Conservation (phyloP, 495 filamentous ascomycete genomes). For the Hypoxylon rickii region DNA sequence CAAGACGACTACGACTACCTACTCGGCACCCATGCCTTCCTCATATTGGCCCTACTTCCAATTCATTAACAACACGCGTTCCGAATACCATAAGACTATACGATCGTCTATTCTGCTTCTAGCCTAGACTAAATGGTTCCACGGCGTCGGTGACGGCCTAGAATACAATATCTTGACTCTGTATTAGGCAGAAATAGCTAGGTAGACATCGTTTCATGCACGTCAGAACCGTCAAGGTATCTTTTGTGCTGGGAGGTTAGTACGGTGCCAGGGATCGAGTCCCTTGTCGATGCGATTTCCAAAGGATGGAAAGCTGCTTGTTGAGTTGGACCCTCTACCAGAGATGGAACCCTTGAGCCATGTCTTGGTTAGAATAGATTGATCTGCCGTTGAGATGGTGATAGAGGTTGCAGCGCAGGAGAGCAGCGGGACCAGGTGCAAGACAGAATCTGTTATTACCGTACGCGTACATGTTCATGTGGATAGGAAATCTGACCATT, state of each 20-base stretch:
- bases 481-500: constrained; percentile 19
- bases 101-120: constrained; percentile 17
- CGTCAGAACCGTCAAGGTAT: constrained; percentile 17
- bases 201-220: constrained; percentile 19
- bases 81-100: constrained; percentile 19
- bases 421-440: constrained; percentile 9
- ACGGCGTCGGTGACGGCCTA: constrained; percentile 31
- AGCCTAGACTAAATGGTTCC: constrained; percentile 32
- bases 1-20: constrained; percentile 18
- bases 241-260: constrained; percentile 1
- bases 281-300: constrained; percentile 3
- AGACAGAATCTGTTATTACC: constrained; percentile 13
- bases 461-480: constrained; percentile 26
- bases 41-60: constrained; percentile 14
- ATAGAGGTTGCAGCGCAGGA: constrained; percentile 24
- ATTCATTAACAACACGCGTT: constrained; percentile 22
- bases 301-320: constrained; percentile 3
- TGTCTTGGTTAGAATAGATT: constrained; percentile 17
- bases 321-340: constrained; percentile 9
- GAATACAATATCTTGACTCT: constrained; percentile 24
- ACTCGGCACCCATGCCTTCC: constrained; percentile 13
- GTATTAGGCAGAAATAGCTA: constrained; percentile 26
- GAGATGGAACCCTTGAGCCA: not conserved
- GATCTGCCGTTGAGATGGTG: constrained; percentile 16
- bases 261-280: constrained; percentile 3